Conservation (phyloP, 179 eudicot species). For the Silene noctiflora region DNA sequence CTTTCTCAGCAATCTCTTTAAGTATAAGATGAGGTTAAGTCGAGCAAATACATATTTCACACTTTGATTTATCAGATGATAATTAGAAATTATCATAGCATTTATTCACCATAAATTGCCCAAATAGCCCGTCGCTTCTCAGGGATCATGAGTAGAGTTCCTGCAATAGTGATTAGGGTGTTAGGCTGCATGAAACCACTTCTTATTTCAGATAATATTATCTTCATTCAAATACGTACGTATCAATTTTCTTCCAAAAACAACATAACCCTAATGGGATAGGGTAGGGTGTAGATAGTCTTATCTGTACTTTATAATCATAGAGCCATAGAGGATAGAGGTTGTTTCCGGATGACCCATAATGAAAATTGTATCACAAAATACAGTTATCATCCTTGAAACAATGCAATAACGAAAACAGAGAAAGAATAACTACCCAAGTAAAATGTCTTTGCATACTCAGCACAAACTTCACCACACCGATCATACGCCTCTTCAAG, state of each 20-base stretch:
- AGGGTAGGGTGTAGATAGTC: background rate
- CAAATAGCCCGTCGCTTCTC: constrained; percentile 71
- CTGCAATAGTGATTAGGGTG: constrained; percentile 36
- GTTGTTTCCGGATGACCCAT: background rate
- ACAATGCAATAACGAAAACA: background rate
- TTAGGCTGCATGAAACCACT: constrained; percentile 8
- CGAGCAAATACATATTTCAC: too few species aligned
- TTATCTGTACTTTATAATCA: background rate
- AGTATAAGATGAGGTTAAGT: too few species aligned
- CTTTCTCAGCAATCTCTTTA: too few species aligned
- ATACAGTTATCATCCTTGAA: background rate
- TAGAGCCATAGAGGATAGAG: background rate
- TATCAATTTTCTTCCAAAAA: background rate
- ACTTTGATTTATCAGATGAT: background rate
- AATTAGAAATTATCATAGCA: constrained; percentile 1
- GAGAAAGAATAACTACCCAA: constrained; percentile 49
- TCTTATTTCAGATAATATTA: background rate
- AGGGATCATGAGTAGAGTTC: constrained; percentile 79
- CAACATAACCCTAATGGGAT: background rate
- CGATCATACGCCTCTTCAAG: constrained; percentile 89
- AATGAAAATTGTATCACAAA: background rate
- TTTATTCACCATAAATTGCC: constrained; percentile 68
- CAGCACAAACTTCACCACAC: constrained; percentile 93
- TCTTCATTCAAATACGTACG: background rate
- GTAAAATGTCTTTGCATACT: constrained; percentile 97